Evolutionary conservation across 1,284 basidiomycete genomes (phyloP), one percentile per base, ranked within the genome.

Genomic region (Rhizoctonia solani): DNA sequence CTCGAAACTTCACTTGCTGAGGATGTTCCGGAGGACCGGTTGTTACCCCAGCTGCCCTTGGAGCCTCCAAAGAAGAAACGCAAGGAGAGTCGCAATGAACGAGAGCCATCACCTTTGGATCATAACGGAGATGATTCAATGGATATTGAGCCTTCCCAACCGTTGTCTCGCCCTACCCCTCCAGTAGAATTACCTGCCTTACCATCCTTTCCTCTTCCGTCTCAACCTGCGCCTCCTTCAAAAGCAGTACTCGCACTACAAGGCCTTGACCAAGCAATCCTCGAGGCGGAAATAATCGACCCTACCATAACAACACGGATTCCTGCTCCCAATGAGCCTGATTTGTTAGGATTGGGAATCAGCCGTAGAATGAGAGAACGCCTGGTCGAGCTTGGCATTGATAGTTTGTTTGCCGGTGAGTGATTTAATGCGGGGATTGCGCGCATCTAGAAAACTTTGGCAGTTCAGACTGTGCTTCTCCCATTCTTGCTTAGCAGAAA

Each of bases 351-450:
- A 3, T 59, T 81, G 0, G 83, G 83, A 6, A 77, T 95, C 16
- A 83, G 84, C 66, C 81, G 82, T 71, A 85, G 80, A 73, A 90
- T 84, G 66, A 80, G 83, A 72, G 85, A 77, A 72, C 81, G 89
- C 50, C 75, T 97, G 63, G 76, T 80, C 50, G 90, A 92, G 14
- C 80, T 93, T 19, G 93, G 92, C 2, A 87, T 96, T 27, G 81
- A 80, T 3, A 88, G 93, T 68, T 80, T 95, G 68, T 96, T 97
- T 77, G 92, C 94, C 66, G 92, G 93, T 93, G 73, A 71, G 85
- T 30, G n/a, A 37, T 30, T 56, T 72, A 39, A 39, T 39, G 8
- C 9, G 37, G 37, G 37, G 8, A 39, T 49, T 68, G 44, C n/a
- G n/a, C n/a, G n/a, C n/a, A n/a, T n/a, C 25, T 59, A 49, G 54